phyloP scores from a whole-genome alignment of 192 early-diverging fungal species.

The Ambispora gerdemannii region DNA sequence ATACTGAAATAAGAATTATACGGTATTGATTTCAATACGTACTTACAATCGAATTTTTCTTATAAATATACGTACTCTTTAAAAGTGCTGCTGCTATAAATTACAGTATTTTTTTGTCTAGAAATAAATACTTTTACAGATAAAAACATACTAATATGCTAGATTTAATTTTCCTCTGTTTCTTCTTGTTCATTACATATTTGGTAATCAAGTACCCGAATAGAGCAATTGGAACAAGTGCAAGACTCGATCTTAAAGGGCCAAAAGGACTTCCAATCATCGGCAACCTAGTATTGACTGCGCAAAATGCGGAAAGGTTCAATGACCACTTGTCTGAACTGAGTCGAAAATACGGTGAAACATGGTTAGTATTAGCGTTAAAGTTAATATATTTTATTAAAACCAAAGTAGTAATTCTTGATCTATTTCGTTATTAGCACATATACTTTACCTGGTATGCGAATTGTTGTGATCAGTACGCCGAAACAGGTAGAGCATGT shows the following conservation, averaged over 20 bases:
- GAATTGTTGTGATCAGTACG: conserved; percentile 36
- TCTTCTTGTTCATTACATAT: conserved; percentile 30
- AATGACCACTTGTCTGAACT: background rate
- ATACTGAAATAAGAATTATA: too few species aligned
- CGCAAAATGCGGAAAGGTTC: background rate
- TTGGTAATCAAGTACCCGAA: conserved; percentile 37
- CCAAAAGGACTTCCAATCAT: conserved; percentile 35
- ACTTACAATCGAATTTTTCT: too few species aligned
- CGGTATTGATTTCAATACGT: too few species aligned
- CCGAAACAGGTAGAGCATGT: conserved; percentile 36
- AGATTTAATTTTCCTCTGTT: too few species aligned
- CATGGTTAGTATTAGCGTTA: background rate
- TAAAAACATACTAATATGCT: too few species aligned
- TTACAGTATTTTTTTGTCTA: too few species aligned
- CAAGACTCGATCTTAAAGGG: conserved; percentile 32
- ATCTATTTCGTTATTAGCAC: conserved; percentile 31
- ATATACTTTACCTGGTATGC: conserved; percentile 31
- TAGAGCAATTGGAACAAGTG: conserved; percentile 33
- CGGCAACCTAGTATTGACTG: conserved; percentile 35
- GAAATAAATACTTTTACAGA: too few species aligned
- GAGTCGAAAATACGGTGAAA: background rate
- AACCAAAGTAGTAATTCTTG: background rate
- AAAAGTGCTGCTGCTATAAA: too few species aligned
- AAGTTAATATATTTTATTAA: background rate
- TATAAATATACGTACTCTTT: too few species aligned